Conservation (phyloP, 1,284 basidiomycete species). For the Inonotus obliquus region DNA sequence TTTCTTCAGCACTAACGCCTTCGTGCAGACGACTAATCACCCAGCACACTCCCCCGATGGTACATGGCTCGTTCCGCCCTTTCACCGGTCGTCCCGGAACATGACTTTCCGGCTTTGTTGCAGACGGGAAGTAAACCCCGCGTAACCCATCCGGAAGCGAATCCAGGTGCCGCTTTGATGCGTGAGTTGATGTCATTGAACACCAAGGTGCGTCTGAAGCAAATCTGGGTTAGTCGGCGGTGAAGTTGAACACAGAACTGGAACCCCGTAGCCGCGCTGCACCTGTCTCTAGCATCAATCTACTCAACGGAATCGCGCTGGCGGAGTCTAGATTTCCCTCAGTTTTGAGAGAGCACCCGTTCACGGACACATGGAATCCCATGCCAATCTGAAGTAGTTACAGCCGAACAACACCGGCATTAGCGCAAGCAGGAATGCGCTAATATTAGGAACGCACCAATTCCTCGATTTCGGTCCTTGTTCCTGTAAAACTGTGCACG, state of each 20-base stretch:
- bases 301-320: constrained; percentile 56
- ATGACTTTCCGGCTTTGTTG: constrained; percentile 68
- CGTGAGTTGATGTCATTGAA: constrained; percentile 71
- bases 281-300: constrained; percentile 81
- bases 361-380: constrained; percentile 73
- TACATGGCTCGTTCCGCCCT: constrained; percentile 77
- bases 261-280: not conserved
- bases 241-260: not conserved
- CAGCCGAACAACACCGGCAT: constrained; percentile 8
- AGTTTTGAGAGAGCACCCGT: constrained; percentile 85
- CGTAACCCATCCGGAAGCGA: constrained; percentile 46
- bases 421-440: not conserved
- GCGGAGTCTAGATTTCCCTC: constrained; percentile 63
- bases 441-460: constrained; percentile 42
- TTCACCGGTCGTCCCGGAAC: constrained; percentile 65
- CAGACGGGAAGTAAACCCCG: constrained; percentile 47
- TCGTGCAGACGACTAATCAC: constrained; percentile 61
- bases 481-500: constrained; percentile 86
- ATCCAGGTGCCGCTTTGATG: constrained; percentile 57
- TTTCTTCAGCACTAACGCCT: constrained; percentile 49
- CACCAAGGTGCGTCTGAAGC: constrained; percentile 80
- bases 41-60: constrained; percentile 75
- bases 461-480: constrained; percentile 60
- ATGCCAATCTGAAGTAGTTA: constrained; percentile 48
- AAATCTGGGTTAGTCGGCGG: not conserved